Base-by-base conservation (phyloP, 768 basidiomycete genomes). In the Grammothele lineata region DNA sequence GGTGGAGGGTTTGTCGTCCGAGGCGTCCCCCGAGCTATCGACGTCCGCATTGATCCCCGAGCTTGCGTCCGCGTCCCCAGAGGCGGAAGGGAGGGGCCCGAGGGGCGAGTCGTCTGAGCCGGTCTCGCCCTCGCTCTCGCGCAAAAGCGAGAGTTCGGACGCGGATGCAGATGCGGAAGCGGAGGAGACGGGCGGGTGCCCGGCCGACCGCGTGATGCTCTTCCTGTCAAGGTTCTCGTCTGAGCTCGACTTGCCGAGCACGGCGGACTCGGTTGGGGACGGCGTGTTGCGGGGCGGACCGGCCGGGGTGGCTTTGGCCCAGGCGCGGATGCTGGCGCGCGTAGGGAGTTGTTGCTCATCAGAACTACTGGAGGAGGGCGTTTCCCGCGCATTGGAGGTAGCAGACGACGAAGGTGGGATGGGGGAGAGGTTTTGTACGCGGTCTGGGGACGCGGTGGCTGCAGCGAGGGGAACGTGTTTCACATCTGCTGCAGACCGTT, bases 261-360 rank as follows among this genome's bases (percentile, higher is more conserved):
- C 26, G 2, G 27, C 24, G 4, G 41, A 27, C 3, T 35, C 10
- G 8, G 26, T 3, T 5, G 41, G 45, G 7, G 50, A 51, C 1
- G 45, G 40, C 1, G 40, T 51, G 3, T 42, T 14, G 5, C 45
- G 40, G 4, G 50, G 50, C 6, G 50, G 37, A 2, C 50, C 50
- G 1, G 50, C 18, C 1, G 45, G 50, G 4, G 50, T 51, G 9
- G 50, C 45, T 23, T 51, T 27, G 5, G 45, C 50, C 50, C 50
- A 51, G 2, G 50, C 50, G 9, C 45, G 50, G 9, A 51, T 51
- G 37, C 50, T 51, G 2, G 50, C 50, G 4, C 50, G 45, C 2
- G 50, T 51, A 5, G 50, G 50, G 18, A 47, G 8, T 7, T 7
- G 37, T 26, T 43, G 45, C 3, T 18, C 42, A 9, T 51, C 50